Conservation (phyloP, 139 green algal genomes). For the Volvox africanus region DNA sequence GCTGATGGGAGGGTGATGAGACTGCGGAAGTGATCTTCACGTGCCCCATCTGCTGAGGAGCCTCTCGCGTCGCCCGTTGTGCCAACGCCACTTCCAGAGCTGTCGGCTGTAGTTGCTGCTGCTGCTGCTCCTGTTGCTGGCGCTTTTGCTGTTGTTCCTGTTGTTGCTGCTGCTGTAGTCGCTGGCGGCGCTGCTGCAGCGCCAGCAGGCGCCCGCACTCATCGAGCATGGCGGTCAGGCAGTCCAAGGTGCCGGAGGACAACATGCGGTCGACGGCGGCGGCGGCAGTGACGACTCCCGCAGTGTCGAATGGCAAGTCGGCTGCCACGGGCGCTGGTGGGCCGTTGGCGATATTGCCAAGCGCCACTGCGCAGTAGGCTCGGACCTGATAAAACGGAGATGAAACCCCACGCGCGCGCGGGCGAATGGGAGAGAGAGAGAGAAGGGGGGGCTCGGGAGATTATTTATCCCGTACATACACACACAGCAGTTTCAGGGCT, state of each 20-base stretch:
- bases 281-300: not conserved
- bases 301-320: slow-evolving; percentile 4
- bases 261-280: slow-evolving; percentile 24
- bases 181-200: not conserved
- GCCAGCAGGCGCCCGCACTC: slow-evolving; percentile 27
- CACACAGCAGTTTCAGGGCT: no score
- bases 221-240: slow-evolving; percentile 5
- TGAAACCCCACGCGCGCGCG: no score
- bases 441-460: no score
- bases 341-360: slow-evolving; percentile 34
- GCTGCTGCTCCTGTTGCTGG: not conserved
- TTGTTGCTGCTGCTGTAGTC: not conserved
- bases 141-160: not conserved
- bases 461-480: no score
- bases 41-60: no score
- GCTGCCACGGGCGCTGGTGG: not conserved
- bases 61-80: no score
- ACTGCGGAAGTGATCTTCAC: no score
- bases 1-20: no score
- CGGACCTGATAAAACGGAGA: not conserved
- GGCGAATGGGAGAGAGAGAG: no score
- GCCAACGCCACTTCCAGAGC: no score
- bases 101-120: not conserved
- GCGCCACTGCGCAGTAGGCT: slow-evolving; percentile 33
- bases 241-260: not conserved